These are phyloP conservation scores for Thelonectria olida DNA, from an alignment of 2,329 filamentous ascomycete species.

Conservation along the genomic window DNA sequence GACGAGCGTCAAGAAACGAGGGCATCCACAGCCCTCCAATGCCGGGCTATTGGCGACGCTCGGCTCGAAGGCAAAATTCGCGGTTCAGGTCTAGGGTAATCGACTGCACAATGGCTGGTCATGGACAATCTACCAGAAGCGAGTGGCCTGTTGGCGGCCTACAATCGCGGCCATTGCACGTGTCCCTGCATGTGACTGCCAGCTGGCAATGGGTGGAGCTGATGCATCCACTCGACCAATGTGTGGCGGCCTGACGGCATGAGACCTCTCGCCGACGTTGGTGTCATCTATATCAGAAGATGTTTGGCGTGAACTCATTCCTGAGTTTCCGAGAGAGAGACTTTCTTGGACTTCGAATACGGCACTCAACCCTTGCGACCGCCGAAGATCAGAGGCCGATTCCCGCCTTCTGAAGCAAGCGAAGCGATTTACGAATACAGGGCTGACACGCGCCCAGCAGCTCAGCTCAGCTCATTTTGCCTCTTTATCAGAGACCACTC, in stretches of 20 bases:
- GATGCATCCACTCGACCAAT: constrained; percentile 34
- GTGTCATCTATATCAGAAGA: constrained; percentile 16
- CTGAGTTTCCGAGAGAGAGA: background rate
- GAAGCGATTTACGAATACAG: constrained; percentile 8
- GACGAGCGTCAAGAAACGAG: background rate
- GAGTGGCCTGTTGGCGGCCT: background rate
- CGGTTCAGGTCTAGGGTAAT: constrained; percentile 16
- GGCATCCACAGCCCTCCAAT: background rate
- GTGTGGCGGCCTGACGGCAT: constrained; percentile 39
- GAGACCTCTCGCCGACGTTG: constrained; percentile 7
- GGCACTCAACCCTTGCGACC: background rate
- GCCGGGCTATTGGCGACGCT: background rate
- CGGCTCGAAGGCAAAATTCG: background rate
- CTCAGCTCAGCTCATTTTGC: background rate
- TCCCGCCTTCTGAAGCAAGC: constrained; percentile 5
- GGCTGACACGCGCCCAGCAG: background rate
- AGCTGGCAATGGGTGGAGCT: constrained; percentile 41
- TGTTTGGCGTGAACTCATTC: constrained; percentile 10
- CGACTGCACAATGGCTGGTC: background rate
- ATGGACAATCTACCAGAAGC: background rate
- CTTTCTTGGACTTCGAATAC: background rate
- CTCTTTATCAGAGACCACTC: background rate
- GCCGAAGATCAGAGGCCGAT: background rate
- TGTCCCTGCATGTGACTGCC: constrained; percentile 41
- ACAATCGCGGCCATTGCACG: constrained; percentile 26